Evolutionary conservation across 345 rosid species (phyloP), one percentile per base, ranked within the genome.

Genomic region (Gossypioides kirkii): DNA sequence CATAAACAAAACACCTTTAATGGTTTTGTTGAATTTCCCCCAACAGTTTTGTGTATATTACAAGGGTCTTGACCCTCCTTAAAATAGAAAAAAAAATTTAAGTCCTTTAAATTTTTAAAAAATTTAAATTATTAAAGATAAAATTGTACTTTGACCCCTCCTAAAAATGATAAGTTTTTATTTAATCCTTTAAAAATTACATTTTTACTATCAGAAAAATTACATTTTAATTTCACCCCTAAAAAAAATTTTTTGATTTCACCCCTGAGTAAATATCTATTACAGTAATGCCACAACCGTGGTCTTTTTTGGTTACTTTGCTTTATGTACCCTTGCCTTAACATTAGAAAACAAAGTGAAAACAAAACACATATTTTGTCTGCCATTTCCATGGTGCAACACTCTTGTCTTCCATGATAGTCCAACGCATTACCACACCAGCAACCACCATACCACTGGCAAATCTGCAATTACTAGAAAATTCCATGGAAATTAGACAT

Each of bases 311-410:
- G 14, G 5, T 32, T 32, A 46, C 26, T 17, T 59, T 63, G 13
- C 20, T 18, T 17, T 6, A n/a, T 20, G 13, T 6, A 20, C 20
- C 10, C 26, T 53, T 26, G 75, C 36, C 59, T 10, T n/a, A 11
- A 46, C 9, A 54, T 45, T 32, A 4, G 18, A 64, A 25, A 66
- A 43, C 50, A 45, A 67, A 49, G 4, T 10, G 47, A 11, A 18
- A 71, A n/a, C 2, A 2, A 46, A 67, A 28, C 16, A 52, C 61
- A 62, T 64, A 65, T 53, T 18, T 10, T 84, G 85, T 79, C 85
- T 77, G 83, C 85, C 87, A 84, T 77, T 77, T 18, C 13, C 10
- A 61, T 50, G 10, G 36, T 71, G 56, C 72, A 69, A 77, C 23
- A 41, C 73, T 72, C 67, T 70, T 65, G 74, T 71, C 83, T 46